phyloP scores from a whole-genome alignment of 768 basidiomycete genomes.

The Ramaria sp. region DNA sequence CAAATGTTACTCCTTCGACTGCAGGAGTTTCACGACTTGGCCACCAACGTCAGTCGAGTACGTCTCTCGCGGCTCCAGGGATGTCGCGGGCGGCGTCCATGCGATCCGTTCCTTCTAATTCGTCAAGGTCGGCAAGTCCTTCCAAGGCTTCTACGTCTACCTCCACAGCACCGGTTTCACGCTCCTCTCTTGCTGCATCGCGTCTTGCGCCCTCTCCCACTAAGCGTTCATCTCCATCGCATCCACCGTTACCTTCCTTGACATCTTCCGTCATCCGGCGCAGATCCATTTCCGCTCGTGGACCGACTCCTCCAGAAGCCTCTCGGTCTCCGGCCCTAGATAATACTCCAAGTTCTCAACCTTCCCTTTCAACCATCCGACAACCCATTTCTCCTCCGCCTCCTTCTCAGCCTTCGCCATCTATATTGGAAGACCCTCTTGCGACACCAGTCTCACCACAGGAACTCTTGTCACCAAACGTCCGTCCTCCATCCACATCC shows the following conservation, averaged over 20 bases:
- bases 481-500: neutral
- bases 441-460: neutral
- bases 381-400: neutral
- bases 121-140: slow-evolving; percentile 60
- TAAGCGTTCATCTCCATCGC: slow-evolving; percentile 40
- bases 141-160: slow-evolving; percentile 31
- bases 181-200: slow-evolving; percentile 16
- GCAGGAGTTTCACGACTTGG: slow-evolving; percentile 22
- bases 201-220: slow-evolving; percentile 40
- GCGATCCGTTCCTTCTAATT: slow-evolving; percentile 34
- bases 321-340: neutral
- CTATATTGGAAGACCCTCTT: neutral
- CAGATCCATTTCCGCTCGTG: neutral
- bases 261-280: slow-evolving; percentile 11
- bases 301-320: neutral
- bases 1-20: neutral
- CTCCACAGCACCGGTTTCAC: slow-evolving; percentile 21
- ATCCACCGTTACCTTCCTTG: slow-evolving; percentile 36
- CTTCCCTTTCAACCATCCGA: neutral
- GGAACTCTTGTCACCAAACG: neutral
- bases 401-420: neutral
- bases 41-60: slow-evolving; percentile 51
- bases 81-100: slow-evolving; percentile 27
- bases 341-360: neutral
- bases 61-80: slow-evolving; percentile 13